phyloP scores from a whole-genome alignment of 495 filamentous ascomycete genomes.

The Xylaria sp. region DNA sequence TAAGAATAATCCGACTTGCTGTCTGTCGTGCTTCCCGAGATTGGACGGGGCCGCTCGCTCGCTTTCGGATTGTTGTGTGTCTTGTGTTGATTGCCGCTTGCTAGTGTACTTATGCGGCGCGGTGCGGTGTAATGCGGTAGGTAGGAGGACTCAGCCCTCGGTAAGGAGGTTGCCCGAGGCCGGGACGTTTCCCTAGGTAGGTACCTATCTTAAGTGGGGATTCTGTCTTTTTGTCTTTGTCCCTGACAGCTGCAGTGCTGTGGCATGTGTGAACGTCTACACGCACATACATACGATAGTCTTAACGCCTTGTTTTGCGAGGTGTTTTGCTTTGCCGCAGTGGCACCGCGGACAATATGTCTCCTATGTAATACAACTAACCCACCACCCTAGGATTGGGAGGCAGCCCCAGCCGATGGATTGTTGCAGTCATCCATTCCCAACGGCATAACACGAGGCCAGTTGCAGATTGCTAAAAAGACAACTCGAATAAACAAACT shows the following conservation, averaged over 20 bases:
- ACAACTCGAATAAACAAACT: neutral
- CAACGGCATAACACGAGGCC: conserved; percentile 8
- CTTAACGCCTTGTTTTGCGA: neutral
- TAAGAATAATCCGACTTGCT: neutral
- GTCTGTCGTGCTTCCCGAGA: neutral
- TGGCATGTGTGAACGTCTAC: neutral
- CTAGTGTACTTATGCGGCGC: conserved; percentile 9
- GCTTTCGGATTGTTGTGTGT: neutral
- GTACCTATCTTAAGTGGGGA: neutral
- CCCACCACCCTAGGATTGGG: no score
- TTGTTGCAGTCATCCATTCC: conserved; percentile 8
- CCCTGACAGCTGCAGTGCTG: neutral
- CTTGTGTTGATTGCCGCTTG: conserved; percentile 5
- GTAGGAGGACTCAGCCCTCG: conserved; percentile 13
- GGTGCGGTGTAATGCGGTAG: neutral
- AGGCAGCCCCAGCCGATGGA: conserved; percentile 9
- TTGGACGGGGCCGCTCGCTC: neutral
- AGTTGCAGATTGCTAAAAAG: conserved; percentile 14
- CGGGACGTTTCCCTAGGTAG: neutral
- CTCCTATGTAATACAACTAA: conserved; percentile 12
- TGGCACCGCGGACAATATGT: neutral
- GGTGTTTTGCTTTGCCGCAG: conserved; percentile 5
- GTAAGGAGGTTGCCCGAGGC: conserved; percentile 7
- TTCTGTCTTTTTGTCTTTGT: neutral
- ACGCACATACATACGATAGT: neutral